Percentiles rank a stretch among this genome's conserved stretches.
phyloP scores from a whole-genome alignment of 805 yeast genomes.

The Myxozyma lipomycoides region DNA sequence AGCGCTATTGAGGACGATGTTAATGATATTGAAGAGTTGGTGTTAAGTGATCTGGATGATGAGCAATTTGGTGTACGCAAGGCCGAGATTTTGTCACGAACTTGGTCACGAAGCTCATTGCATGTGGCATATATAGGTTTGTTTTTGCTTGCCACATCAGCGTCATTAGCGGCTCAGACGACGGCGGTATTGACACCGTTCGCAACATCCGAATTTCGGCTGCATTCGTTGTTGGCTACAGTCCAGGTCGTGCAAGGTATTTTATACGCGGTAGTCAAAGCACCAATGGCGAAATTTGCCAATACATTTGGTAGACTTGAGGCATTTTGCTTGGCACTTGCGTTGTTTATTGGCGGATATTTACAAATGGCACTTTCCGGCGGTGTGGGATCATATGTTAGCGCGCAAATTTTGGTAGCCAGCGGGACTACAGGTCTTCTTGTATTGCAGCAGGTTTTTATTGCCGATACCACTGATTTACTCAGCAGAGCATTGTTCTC shows the following conservation, averaged over 20 bases:
- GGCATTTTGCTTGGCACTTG: constrained; percentile 38
- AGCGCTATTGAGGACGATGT: background rate
- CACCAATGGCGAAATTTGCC: constrained; percentile 43
- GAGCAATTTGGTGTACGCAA: constrained; percentile 20
- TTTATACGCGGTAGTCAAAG: constrained; percentile 40
- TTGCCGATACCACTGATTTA: constrained; percentile 41
- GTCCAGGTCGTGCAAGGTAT: constrained; percentile 42
- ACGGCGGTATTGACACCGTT: constrained; percentile 36
- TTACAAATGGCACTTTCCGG: constrained; percentile 40
- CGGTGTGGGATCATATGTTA: constrained; percentile 39
- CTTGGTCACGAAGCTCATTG: constrained; percentile 24
- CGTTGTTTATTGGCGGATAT: constrained; percentile 39
- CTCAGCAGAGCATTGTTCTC: constrained; percentile 41
- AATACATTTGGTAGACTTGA: constrained; percentile 44
- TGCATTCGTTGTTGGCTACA: constrained; percentile 43
- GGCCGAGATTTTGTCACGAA: constrained; percentile 19
- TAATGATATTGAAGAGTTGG: background rate
- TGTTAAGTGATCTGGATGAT: too few species aligned
- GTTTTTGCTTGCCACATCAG: constrained; percentile 27
- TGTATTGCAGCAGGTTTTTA: constrained; percentile 38
- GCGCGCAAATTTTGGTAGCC: constrained; percentile 40
- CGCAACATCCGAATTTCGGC: constrained; percentile 42
- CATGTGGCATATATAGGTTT: constrained; percentile 27
- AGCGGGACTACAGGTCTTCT: constrained; percentile 42
- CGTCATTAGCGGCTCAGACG: constrained; percentile 30